These are phyloP conservation scores for Insectozyma bohioensis DNA, from an alignment of 1,139 yeast genomes.

Conservation along the genomic window DNA sequence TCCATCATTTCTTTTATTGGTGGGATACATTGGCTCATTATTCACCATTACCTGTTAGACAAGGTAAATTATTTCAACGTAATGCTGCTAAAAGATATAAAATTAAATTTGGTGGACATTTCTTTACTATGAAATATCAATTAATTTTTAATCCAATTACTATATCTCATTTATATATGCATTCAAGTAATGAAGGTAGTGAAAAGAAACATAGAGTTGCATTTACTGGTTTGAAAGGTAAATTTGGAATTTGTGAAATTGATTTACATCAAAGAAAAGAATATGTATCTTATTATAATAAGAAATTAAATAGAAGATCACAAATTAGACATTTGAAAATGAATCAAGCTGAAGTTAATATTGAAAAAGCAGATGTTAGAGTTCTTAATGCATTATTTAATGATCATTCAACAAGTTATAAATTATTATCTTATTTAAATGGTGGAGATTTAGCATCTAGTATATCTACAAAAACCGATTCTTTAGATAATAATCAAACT, in stretches of 20 bases:
- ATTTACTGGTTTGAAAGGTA: conserved; percentile 79
- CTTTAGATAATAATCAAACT: conserved; percentile 10
- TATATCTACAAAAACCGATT: conserved; percentile 8
- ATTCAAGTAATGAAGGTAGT: conserved; percentile 33
- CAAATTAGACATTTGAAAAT: conserved; percentile 62
- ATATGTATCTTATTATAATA: conserved; percentile 56
- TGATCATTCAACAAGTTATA: conserved; percentile 51
- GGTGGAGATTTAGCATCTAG: conserved; percentile 17
- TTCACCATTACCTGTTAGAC: conserved; percentile 71
- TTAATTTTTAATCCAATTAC: conserved; percentile 72
- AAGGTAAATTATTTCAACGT: conserved; percentile 60
- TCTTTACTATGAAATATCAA: conserved; percentile 79
- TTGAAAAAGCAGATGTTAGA: conserved; percentile 70
- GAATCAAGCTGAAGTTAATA: conserved; percentile 75
- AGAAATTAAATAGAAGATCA: conserved; percentile 56
- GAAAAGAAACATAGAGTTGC: conserved; percentile 50
- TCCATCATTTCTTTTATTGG: conserved; percentile 76
- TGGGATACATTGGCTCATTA: conserved; percentile 75
- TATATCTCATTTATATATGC: conserved; percentile 69
- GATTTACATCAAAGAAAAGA: conserved; percentile 87
- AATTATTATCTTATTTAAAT: conserved; percentile 46
- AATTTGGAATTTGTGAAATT: conserved; percentile 60
- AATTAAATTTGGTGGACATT: conserved; percentile 71
- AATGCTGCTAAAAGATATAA: conserved; percentile 31
- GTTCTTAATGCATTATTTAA: conserved; percentile 66